Evolutionary conservation across 306 rosid genomes (phyloP).

Genomic region (Gynostemma pentaphyllum): DNA sequence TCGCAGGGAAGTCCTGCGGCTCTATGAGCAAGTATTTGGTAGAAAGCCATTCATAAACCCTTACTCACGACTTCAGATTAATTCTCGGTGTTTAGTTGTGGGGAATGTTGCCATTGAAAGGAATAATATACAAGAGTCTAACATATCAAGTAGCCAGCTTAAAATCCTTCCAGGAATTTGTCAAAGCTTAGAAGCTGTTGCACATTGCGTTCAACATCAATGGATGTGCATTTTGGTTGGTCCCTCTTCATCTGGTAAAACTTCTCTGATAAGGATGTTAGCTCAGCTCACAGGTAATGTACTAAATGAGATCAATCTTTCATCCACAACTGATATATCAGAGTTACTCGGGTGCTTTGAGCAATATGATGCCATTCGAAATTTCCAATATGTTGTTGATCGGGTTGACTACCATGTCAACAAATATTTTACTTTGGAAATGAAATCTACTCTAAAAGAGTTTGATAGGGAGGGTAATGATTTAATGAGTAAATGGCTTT

Average conservation of each 20-base stretch:
- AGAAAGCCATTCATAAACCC: conserved; percentile 53
- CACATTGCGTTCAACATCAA: conserved; percentile 60
- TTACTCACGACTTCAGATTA: conserved; percentile 56
- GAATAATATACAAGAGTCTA: conserved; percentile 29
- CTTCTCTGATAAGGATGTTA: conserved; percentile 68
- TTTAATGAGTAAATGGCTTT: conserved; percentile 42
- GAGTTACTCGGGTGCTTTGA: conserved; percentile 93
- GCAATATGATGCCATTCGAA: conserved; percentile 67
- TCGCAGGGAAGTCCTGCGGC: conserved; percentile 56
- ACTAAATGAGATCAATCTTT: conserved; percentile 74
- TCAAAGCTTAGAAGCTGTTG: conserved; percentile 78
- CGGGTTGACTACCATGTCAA: conserved; percentile 46
- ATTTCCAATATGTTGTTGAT: conserved; percentile 38
- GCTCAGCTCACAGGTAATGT: conserved; percentile 81
- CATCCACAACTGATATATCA: conserved; percentile 87
- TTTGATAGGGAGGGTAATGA: conserved; percentile 19
- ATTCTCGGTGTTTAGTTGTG: conserved; percentile 36
- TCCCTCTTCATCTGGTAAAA: conserved; percentile 75
- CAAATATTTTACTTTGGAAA: conserved; percentile 37
- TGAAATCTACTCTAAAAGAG: conserved; percentile 26
- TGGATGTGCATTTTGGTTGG: conserved; percentile 94
- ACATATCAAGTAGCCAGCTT: conserved; percentile 28
- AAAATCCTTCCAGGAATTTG: conserved; percentile 58
- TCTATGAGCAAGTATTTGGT: conserved; percentile 57
- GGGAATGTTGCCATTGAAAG: conserved; percentile 55